Evolutionary conservation across 2,329 filamentous ascomycete genomes (phyloP).

Genomic region (Penicillium sp.): DNA sequence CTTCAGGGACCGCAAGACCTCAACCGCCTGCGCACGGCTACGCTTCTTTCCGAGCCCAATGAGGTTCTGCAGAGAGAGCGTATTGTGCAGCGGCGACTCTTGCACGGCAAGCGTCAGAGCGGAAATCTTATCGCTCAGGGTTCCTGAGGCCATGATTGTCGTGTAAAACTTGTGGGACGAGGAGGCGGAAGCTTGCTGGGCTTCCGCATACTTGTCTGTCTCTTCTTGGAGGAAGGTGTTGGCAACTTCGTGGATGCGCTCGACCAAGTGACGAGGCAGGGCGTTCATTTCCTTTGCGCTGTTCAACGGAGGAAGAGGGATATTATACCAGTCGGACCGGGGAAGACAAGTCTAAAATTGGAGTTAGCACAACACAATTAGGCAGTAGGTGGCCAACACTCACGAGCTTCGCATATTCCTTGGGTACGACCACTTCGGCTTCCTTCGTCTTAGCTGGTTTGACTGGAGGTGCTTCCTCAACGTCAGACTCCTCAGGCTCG

Average conservation of each 20-base stretch:
- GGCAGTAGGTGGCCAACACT: constrained; percentile 8
- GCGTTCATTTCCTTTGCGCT: constrained; percentile 44
- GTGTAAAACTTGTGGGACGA: constrained; percentile 95
- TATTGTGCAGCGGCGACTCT: constrained; percentile 91
- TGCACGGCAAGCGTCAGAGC: constrained; percentile 90
- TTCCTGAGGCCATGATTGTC: constrained; percentile 94
- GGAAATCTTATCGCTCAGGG: constrained; percentile 92
- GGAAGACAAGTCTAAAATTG: constrained; percentile 52
- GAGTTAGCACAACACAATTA: constrained; percentile 15
- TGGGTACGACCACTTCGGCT: constrained; percentile 28
- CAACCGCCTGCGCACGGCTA: constrained; percentile 85
- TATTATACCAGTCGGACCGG: constrained; percentile 64
- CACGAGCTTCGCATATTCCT: constrained; percentile 36
- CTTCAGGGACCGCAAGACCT: constrained; percentile 87
- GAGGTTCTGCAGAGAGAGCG: constrained; percentile 80
- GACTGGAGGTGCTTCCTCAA: constrained; percentile 27
- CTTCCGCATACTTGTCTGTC: constrained; percentile 66
- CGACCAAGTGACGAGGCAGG: constrained; percentile 51
- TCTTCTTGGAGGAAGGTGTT: constrained; percentile 72
- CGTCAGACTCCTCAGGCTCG: constrained; percentile 25
- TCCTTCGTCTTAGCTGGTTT: constrained; percentile 12
- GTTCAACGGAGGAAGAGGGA: constrained; percentile 52
- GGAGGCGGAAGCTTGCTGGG: constrained; percentile 67
- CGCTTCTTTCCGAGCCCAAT: constrained; percentile 83
- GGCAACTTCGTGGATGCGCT: constrained; percentile 63